Percentiles rank a stretch among this genome's conserved stretches.
Conservation (phyloP, 768 basidiomycete genomes). For the Dioszegia hungarica region DNA sequence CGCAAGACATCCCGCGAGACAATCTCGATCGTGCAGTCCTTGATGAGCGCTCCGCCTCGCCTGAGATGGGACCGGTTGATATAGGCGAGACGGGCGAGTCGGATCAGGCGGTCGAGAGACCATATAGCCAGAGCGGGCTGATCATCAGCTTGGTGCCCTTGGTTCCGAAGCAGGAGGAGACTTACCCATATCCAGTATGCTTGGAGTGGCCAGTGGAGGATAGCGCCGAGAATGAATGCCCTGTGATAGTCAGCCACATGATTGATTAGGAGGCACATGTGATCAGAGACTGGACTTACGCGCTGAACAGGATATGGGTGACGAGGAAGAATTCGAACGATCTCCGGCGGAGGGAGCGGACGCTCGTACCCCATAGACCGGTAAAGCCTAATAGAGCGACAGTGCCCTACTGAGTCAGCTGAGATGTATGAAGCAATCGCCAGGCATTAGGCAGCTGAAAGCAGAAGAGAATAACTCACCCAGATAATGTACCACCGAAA, state of each 20-base stretch:
- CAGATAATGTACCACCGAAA: constrained; percentile 22
- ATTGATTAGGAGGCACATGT: too few relatives aligned
- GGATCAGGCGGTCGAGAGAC: constrained; percentile 40
- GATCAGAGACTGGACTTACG: too few relatives aligned
- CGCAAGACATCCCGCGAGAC: constrained; percentile 31
- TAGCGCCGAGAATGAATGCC: constrained; percentile 29
- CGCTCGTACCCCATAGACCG: constrained; percentile 28
- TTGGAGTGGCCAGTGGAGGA: constrained; percentile 32
- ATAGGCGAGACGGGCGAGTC: constrained; percentile 26
- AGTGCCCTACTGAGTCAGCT: constrained; percentile 12
- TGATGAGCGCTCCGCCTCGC: neutral
- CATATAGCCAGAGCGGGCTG: constrained; percentile 43
- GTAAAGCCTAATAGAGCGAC: constrained; percentile 33
- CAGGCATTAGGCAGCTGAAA: too few relatives aligned
- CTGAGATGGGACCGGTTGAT: constrained; percentile 22
- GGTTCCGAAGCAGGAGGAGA: neutral
- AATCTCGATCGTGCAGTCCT: constrained; percentile 22
- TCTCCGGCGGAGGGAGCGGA: constrained; percentile 33
- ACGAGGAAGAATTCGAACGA: constrained; percentile 48
- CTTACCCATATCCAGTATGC: constrained; percentile 33
- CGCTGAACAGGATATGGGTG: constrained; percentile 43
- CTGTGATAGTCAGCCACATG: constrained; percentile 9
- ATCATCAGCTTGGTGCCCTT: constrained; percentile 2
- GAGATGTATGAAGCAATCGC: neutral
- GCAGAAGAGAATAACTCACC: constrained; percentile 9